phyloP scores from a whole-genome alignment of 2,329 filamentous ascomycete species.

The Ophiocordyceps australis region DNA sequence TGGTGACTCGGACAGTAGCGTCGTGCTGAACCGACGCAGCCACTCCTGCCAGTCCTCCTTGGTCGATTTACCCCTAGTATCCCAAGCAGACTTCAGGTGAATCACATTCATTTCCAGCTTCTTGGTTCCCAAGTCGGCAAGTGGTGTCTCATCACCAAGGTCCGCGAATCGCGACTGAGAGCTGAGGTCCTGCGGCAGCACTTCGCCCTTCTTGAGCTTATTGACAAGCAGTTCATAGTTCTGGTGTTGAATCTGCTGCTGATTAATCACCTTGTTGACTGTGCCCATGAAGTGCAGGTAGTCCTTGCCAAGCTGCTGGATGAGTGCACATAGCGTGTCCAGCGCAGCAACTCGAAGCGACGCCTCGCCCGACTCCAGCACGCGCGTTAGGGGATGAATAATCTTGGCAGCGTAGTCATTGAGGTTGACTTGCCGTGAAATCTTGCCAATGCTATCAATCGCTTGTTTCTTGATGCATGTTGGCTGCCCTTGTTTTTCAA shows the following conservation, averaged over 20 bases:
- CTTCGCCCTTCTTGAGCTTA: constrained; percentile 87
- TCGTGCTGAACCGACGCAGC: constrained; percentile 92
- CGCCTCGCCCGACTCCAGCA: constrained; percentile 57
- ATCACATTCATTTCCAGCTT: constrained; percentile 96
- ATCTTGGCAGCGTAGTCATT: constrained; percentile 95
- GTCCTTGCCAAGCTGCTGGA: constrained; percentile 89
- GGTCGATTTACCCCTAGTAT: constrained; percentile 89
- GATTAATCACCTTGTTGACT: constrained; percentile 70
- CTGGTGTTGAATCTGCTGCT: constrained; percentile 67
- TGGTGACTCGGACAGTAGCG: constrained; percentile 83
- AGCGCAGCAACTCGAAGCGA: constrained; percentile 64
- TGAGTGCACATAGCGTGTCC: constrained; percentile 85
- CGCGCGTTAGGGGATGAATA: constrained; percentile 77
- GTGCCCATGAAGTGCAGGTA: constrained; percentile 89
- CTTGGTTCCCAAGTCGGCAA: constrained; percentile 74
- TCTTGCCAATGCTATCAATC: constrained; percentile 86
- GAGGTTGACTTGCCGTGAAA: constrained; percentile 90
- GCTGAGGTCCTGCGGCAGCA: constrained; percentile 85
- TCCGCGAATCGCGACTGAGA: constrained; percentile 68
- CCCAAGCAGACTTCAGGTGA: constrained; percentile 93
- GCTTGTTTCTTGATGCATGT: constrained; percentile 65
- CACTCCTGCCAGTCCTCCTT: constrained; percentile 99
- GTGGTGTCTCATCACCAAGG: constrained; percentile 60
- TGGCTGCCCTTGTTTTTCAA: constrained; percentile 76
- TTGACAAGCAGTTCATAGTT: constrained; percentile 87